Percentiles rank a stretch among this genome's conserved stretches.
Evolutionary conservation across 179 eudicot genomes (phyloP).

Genomic region (Kewa caespitosa): DNA sequence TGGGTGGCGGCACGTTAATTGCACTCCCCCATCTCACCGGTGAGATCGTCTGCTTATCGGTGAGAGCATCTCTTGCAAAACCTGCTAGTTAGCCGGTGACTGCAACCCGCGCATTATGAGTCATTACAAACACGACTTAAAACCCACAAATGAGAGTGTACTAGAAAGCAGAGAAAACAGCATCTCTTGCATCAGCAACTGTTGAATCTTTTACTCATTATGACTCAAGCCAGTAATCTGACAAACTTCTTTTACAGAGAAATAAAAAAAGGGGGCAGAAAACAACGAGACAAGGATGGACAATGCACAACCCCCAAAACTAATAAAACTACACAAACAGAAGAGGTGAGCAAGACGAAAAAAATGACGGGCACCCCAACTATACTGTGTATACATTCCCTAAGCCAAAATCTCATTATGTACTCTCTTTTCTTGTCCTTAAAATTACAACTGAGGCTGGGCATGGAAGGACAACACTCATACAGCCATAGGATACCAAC

Average conservation of each 20-base stretch:
- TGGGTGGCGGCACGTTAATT: no score
- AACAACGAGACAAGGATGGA: constrained; percentile 9
- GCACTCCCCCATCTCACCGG: no score
- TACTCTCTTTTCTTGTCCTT: constrained; percentile 33
- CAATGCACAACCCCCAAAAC: constrained; percentile 16
- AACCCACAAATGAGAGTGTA: no score
- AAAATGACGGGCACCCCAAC: constrained; percentile 25
- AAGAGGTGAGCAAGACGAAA: constrained; percentile 19
- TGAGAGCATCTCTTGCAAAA: no score
- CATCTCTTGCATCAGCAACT: constrained; percentile 8
- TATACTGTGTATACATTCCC: constrained; percentile 40
- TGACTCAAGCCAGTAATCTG: constrained; percentile 10
- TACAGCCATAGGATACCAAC: constrained; percentile 23
- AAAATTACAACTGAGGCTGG: constrained; percentile 35
- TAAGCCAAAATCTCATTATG: constrained; percentile 44
- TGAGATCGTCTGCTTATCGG: no score
- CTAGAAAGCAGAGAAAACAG: no score
- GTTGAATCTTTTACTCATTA: constrained; percentile 18
- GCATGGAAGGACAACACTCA: constrained; percentile 21
- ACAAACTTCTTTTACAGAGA: constrained; percentile 28
- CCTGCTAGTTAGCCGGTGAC: no score
- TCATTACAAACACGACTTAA: no score
- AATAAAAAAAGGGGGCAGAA: background rate
- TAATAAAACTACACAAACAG: constrained; percentile 21
- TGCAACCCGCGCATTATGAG: no score